Base-by-base conservation (phyloP, 768 basidiomycete species). In the Ramaria sp. region DNA sequence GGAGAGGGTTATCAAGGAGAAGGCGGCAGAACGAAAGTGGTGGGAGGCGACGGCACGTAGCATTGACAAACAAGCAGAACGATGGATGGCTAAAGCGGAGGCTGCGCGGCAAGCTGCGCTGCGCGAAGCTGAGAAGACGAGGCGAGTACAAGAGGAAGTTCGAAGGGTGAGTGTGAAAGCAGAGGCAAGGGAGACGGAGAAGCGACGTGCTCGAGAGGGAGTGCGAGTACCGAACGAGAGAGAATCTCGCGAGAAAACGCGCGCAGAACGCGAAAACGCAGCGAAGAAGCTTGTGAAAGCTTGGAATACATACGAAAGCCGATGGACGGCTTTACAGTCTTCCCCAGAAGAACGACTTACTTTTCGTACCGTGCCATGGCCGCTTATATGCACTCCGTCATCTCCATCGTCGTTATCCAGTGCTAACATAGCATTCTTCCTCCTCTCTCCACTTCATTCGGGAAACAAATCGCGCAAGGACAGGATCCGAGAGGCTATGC, bases 321-420 rank as follows among this genome's bases (percentile, higher is more conserved):
- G 76, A 55, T 90, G 87, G 88, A 61, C 67, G n/a, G 66, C 66
- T 56, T 63, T 87, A 56, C 60, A 66, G 27, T 41, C 43, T 13
- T 52, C 51, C 27, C 42, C 18, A 16, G 42, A 42, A 15, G 51
- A 52, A 27, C 51, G 24, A 16, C 41, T 52, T n/a, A 52, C 51
- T 3, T 88, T 90, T 70, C 66, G 70, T 42, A 73, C 71, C 44
- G 77, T 87, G 48, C 88, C 88, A 10, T 90, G 88, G 88, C 87
- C 87, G 38, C 60, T 78, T 56, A 65, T 73, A 50, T 59, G 62
- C 10, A 60, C 65, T 13, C 79, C 81, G 16, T 60, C 60, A 24
- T 63, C 61, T 41, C 67, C 69, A 4, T 75, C 71, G 27, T 80
- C 79, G 48, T 71, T 90, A 55, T 74, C 73, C 9, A 66, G 75